Percentiles rank a stretch among this genome's conserved stretches.
These are phyloP conservation scores for Globisporangium cystogenes DNA, from an alignment of 352 stramenopile genomes.

Conservation along the genomic window DNA sequence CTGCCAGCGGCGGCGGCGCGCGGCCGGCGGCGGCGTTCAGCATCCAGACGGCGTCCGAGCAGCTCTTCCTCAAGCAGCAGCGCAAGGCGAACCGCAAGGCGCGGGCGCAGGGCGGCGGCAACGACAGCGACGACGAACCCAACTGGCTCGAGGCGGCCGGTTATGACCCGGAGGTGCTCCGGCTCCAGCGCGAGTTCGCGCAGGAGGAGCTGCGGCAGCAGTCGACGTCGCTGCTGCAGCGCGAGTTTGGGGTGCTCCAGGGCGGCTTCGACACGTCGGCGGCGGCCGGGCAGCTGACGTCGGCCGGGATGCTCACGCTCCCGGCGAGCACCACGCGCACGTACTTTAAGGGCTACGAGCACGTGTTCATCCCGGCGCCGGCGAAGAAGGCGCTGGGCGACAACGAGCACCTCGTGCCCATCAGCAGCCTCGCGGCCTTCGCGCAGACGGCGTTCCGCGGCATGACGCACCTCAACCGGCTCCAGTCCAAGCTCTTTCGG, in stretches of 20 bases:
- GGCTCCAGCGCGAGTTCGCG: slow-evolving; percentile 64
- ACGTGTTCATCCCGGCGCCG: slow-evolving; percentile 75
- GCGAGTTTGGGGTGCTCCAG: slow-evolving; percentile 63
- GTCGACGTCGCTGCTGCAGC: slow-evolving; percentile 68
- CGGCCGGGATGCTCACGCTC: slow-evolving; percentile 45
- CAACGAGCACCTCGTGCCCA: slow-evolving; percentile 57
- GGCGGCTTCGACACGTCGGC: slow-evolving; percentile 66
- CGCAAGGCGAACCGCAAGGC: slow-evolving; percentile 43
- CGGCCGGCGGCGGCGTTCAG: slow-evolving; percentile 37
- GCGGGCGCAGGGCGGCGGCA: slow-evolving; percentile 8
- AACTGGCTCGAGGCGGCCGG: slow-evolving; percentile 74
- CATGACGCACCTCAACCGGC: slow-evolving; percentile 91
- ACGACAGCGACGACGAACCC: slow-evolving; percentile 30
- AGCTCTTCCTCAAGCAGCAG: slow-evolving; percentile 53
- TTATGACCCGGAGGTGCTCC: slow-evolving; percentile 75
- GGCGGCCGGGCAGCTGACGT: slow-evolving; percentile 55
- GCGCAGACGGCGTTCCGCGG: slow-evolving; percentile 75
- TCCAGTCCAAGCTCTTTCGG: slow-evolving; percentile 98
- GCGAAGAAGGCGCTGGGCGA: slow-evolving; percentile 51
- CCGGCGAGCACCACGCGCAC: slow-evolving; percentile 63
- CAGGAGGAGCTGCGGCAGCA: slow-evolving; percentile 53
- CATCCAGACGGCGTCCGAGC: slow-evolving; percentile 62
- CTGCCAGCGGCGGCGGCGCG: not conserved
- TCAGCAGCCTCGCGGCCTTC: slow-evolving; percentile 61
- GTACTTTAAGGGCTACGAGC: slow-evolving; percentile 78